Conservation (phyloP, 2,329 filamentous ascomycete species). For the Fonsecaea multimorphosa region DNA sequence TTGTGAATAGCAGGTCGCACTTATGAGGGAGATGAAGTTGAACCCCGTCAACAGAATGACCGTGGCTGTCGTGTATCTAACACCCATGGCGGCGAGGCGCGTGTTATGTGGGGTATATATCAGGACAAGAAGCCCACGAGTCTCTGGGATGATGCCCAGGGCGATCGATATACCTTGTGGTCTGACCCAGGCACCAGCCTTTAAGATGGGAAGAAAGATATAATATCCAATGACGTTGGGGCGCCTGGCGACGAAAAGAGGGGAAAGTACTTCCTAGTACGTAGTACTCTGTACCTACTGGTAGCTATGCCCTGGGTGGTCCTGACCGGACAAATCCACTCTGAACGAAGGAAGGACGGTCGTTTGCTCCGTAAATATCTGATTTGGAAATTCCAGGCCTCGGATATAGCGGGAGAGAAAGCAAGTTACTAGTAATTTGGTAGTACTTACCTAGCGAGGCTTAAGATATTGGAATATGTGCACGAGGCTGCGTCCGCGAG, state of each 20-base stretch:
- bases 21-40: neutral
- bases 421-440: neutral
- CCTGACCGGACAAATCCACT: too few relatives aligned
- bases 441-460: neutral
- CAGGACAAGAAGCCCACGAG: neutral
- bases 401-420: neutral
- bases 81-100: neutral
- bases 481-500: neutral
- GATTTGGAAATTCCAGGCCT: too few relatives aligned
- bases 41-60: neutral
- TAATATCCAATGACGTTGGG: neutral
- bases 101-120: neutral
- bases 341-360: neutral
- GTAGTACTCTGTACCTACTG: too few relatives aligned
- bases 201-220: neutral
- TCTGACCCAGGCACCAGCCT: neutral
- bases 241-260: neutral
- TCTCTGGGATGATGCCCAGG: neutral
- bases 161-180: neutral
- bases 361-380: neutral
- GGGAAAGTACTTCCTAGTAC: neutral
- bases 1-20: constrained; percentile 23
- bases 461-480: neutral
- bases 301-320: neutral
- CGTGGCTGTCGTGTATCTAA: neutral